Evolutionary conservation across 768 basidiomycete species (phyloP), one percentile per base, ranked within the genome.

Genomic region (Nidula microcarpa): DNA sequence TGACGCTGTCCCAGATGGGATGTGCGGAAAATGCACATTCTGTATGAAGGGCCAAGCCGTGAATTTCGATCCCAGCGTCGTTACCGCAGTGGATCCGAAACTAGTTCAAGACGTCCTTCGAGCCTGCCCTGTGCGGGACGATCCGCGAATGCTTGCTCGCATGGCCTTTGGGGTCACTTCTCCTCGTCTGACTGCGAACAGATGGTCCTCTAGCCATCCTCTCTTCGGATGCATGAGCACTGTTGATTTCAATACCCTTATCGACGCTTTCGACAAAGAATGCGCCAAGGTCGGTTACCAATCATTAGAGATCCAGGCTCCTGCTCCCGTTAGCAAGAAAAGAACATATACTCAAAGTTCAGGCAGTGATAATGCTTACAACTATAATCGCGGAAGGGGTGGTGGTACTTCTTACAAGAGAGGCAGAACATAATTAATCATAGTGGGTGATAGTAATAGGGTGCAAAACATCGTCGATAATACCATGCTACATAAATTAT

Each of bases 91-190:
- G n/a, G n/a, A n/a, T n/a, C n/a, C n/a, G n/a, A n/a, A n/a, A n/a
- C n/a, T n/a, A n/a, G n/a, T n/a, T n/a, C n/a, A n/a, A n/a, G n/a
- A n/a, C n/a, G n/a, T n/a, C n/a, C n/a, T n/a, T n/a, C n/a, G n/a
- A n/a, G n/a, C n/a, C n/a, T n/a, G n/a, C n/a, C n/a, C n/a, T n/a
- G n/a, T n/a, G n/a, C n/a, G n/a, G n/a, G n/a, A n/a, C n/a, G n/a
- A n/a, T n/a, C n/a, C n/a, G n/a, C n/a, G n/a, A n/a, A n/a, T n/a
- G n/a, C n/a, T n/a, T n/a, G n/a, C n/a, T n/a, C n/a, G n/a, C n/a
- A n/a, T n/a, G 77, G 79, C 78, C 4, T 81, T 79, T 52, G 79
- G 78, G 6, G 71, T 80, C 45, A 71, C 72, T 1, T 76, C n/a
- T n/a, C n/a, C 74, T 16, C 68, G 78, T 1, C 64, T 79, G 17